Conservation (phyloP, 257 asterid species). For the Handroanthus guayacan region DNA sequence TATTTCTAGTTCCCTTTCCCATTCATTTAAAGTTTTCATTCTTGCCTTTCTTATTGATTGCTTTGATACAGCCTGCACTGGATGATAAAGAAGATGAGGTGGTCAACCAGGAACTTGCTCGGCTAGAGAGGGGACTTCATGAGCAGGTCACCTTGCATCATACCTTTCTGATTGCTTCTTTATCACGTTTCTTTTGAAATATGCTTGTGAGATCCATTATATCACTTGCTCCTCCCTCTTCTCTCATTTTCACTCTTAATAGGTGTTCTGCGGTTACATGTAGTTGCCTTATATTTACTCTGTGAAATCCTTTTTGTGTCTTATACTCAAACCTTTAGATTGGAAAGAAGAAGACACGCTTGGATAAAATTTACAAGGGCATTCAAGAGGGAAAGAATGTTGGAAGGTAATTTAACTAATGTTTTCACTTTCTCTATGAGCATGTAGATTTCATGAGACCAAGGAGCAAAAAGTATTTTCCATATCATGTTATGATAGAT, state of each 20-base stretch:
- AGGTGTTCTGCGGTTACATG: constrained; percentile 12
- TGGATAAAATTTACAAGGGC: constrained; percentile 64
- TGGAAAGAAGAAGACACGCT: constrained; percentile 63
- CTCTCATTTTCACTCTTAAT: neutral
- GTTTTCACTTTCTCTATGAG: constrained; percentile 16
- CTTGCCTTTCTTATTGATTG: constrained; percentile 27
- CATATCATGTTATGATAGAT: constrained; percentile 22
- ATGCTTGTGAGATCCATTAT: neutral
- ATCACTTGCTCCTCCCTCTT: neutral
- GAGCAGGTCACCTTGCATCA: constrained; percentile 63
- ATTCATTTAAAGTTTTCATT: neutral
- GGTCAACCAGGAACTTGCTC: constrained; percentile 69
- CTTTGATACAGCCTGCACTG: constrained; percentile 74
- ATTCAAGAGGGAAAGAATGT: constrained; percentile 61
- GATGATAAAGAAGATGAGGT: constrained; percentile 84
- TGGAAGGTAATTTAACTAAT: constrained; percentile 54
- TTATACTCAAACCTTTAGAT: constrained; percentile 53
- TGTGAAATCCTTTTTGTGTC: constrained; percentile 24
- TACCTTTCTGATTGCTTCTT: constrained; percentile 13
- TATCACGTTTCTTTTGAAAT: neutral
- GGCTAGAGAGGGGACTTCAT: constrained; percentile 63
- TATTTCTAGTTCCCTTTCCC: neutral
- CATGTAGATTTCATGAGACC: constrained; percentile 20
- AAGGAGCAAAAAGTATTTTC: constrained; percentile 4
- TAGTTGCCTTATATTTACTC: constrained; percentile 17